These are phyloP conservation scores for Rhodamnia rubescens DNA, from an alignment of 345 rosid species.

Conservation along the genomic window DNA sequence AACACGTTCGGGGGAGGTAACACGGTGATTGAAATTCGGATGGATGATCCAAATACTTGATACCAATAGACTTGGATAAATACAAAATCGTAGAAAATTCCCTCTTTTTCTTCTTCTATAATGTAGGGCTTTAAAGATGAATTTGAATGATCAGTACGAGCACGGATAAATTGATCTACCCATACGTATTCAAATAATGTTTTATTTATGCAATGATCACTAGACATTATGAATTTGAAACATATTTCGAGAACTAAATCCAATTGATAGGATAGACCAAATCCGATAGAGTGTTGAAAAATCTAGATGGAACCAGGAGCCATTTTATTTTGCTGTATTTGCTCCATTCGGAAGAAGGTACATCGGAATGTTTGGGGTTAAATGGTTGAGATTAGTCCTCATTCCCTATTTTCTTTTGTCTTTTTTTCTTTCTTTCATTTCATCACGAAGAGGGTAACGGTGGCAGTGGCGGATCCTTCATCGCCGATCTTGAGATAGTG, in stretches of 20 bases:
- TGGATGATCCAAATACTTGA: not conserved
- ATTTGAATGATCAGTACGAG: rapidly evolving
- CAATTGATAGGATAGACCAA: not conserved
- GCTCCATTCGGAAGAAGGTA: not conserved
- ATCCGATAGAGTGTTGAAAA: no score
- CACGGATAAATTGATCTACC: rapidly evolving
- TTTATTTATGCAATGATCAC: not conserved
- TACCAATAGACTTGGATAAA: no score
- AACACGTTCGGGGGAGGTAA: not conserved
- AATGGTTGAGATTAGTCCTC: not conserved
- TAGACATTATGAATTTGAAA: not conserved
- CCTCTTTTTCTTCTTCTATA: no score
- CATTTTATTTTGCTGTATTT: not conserved
- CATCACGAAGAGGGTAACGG: no score
- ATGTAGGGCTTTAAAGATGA: no score
- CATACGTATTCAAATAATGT: rapidly evolving
- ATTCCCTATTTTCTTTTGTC: not conserved
- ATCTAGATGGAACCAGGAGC: no score
- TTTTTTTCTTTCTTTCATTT: no score
- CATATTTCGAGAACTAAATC: rapidly evolving
- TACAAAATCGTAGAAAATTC: no score
- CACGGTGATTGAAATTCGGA: not conserved
- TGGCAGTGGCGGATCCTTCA: no score
- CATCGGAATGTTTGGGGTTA: not conserved
- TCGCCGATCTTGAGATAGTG: not conserved